These are phyloP conservation scores for Pleurotus platypus DNA, from an alignment of 768 basidiomycete species.

Conservation along the genomic window DNA sequence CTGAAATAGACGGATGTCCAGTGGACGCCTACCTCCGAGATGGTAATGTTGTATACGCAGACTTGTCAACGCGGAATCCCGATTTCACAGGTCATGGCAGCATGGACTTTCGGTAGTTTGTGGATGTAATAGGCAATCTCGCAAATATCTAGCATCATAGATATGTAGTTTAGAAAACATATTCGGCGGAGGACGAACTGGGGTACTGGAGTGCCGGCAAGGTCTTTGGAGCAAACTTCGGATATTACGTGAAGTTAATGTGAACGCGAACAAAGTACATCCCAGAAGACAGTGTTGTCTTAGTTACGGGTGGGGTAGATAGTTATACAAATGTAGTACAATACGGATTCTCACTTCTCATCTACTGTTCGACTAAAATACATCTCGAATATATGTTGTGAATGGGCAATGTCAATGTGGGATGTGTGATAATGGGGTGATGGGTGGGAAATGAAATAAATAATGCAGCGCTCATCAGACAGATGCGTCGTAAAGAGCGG, in stretches of 20 bases:
- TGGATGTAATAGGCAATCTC: too few relatives aligned
- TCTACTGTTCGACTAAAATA: slow-evolving; percentile 6
- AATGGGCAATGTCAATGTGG: slow-evolving; percentile 3
- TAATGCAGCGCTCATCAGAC: slow-evolving; percentile 31
- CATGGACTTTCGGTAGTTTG: background rate
- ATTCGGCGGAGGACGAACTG: too few relatives aligned
- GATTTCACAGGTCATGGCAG: slow-evolving; percentile 22
- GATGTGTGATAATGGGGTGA: background rate
- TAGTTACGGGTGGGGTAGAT: background rate
- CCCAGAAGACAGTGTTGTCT: background rate
- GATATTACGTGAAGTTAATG: too few relatives aligned
- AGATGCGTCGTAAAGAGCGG: slow-evolving; percentile 66
- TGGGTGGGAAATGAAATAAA: slow-evolving; percentile 1
- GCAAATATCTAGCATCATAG: too few relatives aligned
- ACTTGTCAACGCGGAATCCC: slow-evolving; percentile 49
- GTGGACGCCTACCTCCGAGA: slow-evolving; percentile 70
- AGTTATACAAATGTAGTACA: background rate
- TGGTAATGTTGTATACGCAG: slow-evolving; percentile 65
- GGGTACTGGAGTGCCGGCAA: too few relatives aligned
- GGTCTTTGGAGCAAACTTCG: too few relatives aligned
- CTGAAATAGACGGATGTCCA: slow-evolving; percentile 40
- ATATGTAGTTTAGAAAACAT: too few relatives aligned
- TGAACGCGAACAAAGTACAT: background rate
- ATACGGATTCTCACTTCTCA: background rate
- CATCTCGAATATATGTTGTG: slow-evolving; percentile 1